Evolutionary conservation across 139 green algal genomes (phyloP), one percentile per base, ranked within the genome.

Genomic region (Picochlorum sp.): DNA sequence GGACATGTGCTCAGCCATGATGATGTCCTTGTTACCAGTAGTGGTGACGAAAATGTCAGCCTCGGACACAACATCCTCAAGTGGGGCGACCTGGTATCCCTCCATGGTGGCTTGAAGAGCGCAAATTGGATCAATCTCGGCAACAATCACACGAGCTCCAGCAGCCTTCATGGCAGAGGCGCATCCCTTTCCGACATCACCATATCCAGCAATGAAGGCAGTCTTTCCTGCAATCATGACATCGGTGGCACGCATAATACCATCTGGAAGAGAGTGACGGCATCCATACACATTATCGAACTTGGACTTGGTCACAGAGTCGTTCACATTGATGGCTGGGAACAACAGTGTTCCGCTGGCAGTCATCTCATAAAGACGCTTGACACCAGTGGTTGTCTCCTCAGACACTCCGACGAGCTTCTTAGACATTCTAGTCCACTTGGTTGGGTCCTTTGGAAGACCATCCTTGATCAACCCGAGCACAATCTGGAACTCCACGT

Each of bases 261-360:
- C 94, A 70, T 99, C 94, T 16, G 94, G 94, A 59, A 98, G 90
- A 11, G 92, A 98, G 89, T 99, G 94, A 66, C 92, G 84, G 88
- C 94, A 99, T 71, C 94, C 94, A 75, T 99, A 99, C 76, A 99
- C 83, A 81, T 99, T 99, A 88, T 99, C 94, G 59, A 99, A 99
- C 87, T 99, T 99, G 82, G 87, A 97, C 88, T 99, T 99, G 76
- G 94, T 99, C 24, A 99, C 94, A 6, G 86, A 95, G 90, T 99
- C 94, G 83, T 99, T 99, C 63, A 99, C 94, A 77, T 99, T 99
- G 88, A 99, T 99, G 78, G 92, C 94, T 14, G 94, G 94, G 89
- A 99, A 97, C 62, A 99, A 82, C 58, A 99, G 86, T 2, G 80
- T 81, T 71, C 86, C 87, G 47, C 16, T 30, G 37, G 70, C 63